Evolutionary conservation across 228 moss, liverwort and hornwort genomes (phyloP), one percentile per base, ranked within the genome.

Genomic region (Sphagnum magellanicum): DNA sequence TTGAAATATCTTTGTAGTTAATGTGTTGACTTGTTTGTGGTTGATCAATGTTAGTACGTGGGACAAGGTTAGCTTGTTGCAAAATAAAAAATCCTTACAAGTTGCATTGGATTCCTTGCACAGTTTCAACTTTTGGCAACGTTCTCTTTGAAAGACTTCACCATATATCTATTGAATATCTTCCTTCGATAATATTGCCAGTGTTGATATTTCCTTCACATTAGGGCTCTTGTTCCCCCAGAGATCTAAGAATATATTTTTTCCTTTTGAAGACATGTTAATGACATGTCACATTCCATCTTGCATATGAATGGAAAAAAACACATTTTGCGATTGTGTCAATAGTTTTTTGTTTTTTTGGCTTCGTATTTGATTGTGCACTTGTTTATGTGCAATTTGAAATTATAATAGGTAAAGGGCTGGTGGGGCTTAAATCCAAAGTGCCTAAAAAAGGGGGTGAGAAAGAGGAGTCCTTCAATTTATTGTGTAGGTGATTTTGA

Each of bases 341-440:
- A 32, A 32, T 32, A 32, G 32, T 2, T 32, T 32, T 32, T 32
- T 32, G 32, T 32, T 32, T 32, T 32, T 32, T 55, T 51, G 5
- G 15, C n/a, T n/a, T n/a, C n/a, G n/a, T n/a, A n/a, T n/a, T n/a
- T n/a, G n/a, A n/a, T n/a, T n/a, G n/a, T 13, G 13, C 53, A 16
- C 17, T 70, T 17, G 10, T 70, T 7, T 68, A 63, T 69, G 72
- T 11, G 4, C 83, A 95, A 91, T 83, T 97, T 57, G 97, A 97
- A 72, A 60, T 76, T 52, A 93, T 79, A 71, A 93, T 93, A 71
- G 93, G 84, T 6, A 91, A 97, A 59, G 91, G 93, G 48, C 71
- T 86, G 61, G 91, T 90, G 53, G 88, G 88, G 57, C 87, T 97
- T 60, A 88, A 90, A 74, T 81, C 93, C n/a, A 97, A 97, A 82